Evolutionary conservation across 1,284 basidiomycete species (phyloP), one percentile per base, ranked within the genome.

Genomic region (Pterulicium gracile): DNA sequence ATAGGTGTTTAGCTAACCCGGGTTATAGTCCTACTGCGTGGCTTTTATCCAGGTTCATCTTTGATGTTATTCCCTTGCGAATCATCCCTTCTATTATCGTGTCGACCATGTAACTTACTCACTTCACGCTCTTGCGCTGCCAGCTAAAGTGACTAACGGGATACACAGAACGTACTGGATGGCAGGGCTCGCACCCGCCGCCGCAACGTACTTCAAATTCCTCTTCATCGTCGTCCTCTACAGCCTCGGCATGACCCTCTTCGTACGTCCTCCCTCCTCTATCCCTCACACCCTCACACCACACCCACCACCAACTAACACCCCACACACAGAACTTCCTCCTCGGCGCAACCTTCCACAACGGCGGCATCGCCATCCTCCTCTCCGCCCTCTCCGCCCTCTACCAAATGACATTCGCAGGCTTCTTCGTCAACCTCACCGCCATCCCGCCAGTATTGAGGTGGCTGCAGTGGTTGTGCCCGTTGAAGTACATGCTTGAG

Each of bases 151-250:
- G n/a, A n/a, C n/a, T n/a, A n/a, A n/a, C n/a, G n/a, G n/a, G n/a
- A n/a, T n/a, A n/a, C n/a, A n/a, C 49, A 87, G 84, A 47, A 84
- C 82, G 13, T 90, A 94, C 58, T 95, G 88, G 83, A 90, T 95
- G 91, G 88, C 90, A 12, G 90, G 92, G 5, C 74, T 95, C 1
- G 73, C 85, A 1, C 68, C 68, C 12, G 67, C 79, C 27, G 77
- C 83, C 0, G 71, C 77, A 0, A 67, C 77, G 54, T 90, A 82
- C 67, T 89, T 90, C 76, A 90, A 90, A 59, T 90, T 83, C 63
- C 66, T 89, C 14, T 73, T 90, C 52, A 78, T 89, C 47, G 67
- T 89, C 10, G 75, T 87, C 19, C 66, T 88, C 35, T 94, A 81
- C 59, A 80, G 81, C 0, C 69, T 94, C 13, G 79, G 72, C 22